Base-by-base conservation (phyloP, 2,329 filamentous ascomycete genomes). In the Penicillium aurantiogriseum region DNA sequence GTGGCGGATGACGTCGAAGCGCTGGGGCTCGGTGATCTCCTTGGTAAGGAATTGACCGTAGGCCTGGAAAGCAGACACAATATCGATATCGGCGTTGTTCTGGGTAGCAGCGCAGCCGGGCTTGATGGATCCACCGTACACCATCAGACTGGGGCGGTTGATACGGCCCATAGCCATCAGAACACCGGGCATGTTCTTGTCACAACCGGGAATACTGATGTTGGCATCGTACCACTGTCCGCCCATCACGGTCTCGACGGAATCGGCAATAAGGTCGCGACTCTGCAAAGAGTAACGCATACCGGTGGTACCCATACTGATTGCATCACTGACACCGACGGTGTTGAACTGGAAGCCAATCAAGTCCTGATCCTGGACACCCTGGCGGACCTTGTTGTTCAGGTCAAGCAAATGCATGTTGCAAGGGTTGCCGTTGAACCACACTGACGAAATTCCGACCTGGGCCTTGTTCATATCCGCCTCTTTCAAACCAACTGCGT, bases 221-320 rank as follows among this genome's bases (percentile, higher is more conserved):
- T 97, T 97, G 67, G 87, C 93, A 76, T 99, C 94, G 74, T 99
- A 97, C 92, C 92, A 97, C 79, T 99, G 94, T 17, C 92, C 94
- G 66, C 92, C 89, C 92, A 97, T 99, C 69, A 99, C 94, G 5
- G 94, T 97, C 83, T 99, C 94, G 70, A 99, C 96, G 61, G 90
- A 95, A 79, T 99, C 94, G 70, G 94, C 94, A 69, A 99, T 99
- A 70, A 99, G 85, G 77, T 99, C 94, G 74, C 94, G 85, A 66
- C 91, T 96, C 80, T 97, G 94, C 51, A 97, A 82, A 54, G 90
- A 94, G 79, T 92, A 97, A 62, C 93, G 85, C 94, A 99, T 99
- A 68, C 95, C 94, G 36, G 88, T 90, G 47, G 94, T 99, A 51
- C 94, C 94, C 94, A 99, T 99, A 68, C 91, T 96, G 69, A 99